These are phyloP conservation scores for Cyphellophora europaea DNA, from an alignment of 2,329 filamentous ascomycete species.

Conservation along the genomic window DNA sequence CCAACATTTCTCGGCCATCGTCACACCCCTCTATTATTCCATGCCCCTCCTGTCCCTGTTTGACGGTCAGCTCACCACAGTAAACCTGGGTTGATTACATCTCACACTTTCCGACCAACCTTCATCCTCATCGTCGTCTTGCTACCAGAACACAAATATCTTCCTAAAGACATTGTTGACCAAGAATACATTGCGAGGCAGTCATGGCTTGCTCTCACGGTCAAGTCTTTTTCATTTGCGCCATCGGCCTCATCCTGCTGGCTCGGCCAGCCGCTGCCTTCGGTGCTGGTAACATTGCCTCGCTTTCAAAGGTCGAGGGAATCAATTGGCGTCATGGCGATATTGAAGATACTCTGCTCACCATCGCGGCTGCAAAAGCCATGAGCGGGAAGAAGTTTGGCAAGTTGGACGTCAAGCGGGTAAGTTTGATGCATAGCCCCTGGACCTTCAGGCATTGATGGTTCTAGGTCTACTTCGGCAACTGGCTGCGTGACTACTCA, in stretches of 20 bases:
- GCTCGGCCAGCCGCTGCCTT: slow-evolving; percentile 65
- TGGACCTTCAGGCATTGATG: not conserved
- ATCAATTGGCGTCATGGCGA: slow-evolving; percentile 86
- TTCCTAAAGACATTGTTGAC: too few species aligned
- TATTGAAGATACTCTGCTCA: slow-evolving; percentile 82
- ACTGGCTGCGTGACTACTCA: slow-evolving; percentile 89
- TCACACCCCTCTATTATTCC: too few species aligned
- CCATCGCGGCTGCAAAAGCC: slow-evolving; percentile 55
- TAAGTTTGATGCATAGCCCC: slow-evolving; percentile 11
- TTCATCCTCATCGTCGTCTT: too few species aligned
- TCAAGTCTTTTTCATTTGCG: slow-evolving; percentile 15
- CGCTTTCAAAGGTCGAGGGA: slow-evolving; percentile 70
- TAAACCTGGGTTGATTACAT: too few species aligned
- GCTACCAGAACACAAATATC: too few species aligned
- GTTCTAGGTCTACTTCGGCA: slow-evolving; percentile 79
- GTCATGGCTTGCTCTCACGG: slow-evolving; percentile 17
- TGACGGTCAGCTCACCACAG: not conserved
- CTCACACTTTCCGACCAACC: too few species aligned
- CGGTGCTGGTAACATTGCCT: slow-evolving; percentile 77
- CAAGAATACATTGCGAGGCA: too few species aligned
- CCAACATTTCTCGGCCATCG: too few species aligned
- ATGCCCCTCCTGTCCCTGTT: too few species aligned
- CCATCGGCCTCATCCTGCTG: slow-evolving; percentile 47
- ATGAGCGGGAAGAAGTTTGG: slow-evolving; percentile 71
- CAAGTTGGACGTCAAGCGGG: slow-evolving; percentile 68